A percentile compares a stretch with the other conserved stretches of the same genome.
Evolutionary conservation across 73 alveolate genomes (phyloP).

Genomic region (Tetrahymena thermophila): DNA sequence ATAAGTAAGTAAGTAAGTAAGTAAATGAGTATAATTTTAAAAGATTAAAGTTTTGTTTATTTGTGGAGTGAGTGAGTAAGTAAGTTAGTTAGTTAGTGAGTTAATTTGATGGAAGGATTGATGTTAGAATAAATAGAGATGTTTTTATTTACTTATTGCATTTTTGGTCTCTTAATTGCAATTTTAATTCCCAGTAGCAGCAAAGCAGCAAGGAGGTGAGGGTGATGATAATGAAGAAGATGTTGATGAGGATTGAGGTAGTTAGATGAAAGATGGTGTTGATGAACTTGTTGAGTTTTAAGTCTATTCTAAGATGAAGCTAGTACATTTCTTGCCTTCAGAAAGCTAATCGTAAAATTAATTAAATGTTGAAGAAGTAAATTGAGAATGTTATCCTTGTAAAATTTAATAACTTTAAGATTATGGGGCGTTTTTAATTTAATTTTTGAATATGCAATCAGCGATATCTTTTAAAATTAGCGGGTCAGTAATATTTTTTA

Average conservation of each 20-base stretch:
- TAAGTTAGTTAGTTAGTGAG: background rate
- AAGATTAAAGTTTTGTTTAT: background rate
- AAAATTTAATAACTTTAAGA: background rate
- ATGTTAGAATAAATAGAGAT: background rate
- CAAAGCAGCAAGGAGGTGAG: background rate
- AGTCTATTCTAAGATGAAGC: background rate
- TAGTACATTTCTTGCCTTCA: background rate
- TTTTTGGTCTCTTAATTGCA: background rate
- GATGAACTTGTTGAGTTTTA: background rate
- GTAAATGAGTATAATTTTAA: background rate
- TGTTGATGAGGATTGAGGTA: background rate
- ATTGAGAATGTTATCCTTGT: background rate
- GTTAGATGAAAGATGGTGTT: background rate
- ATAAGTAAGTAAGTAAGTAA: background rate
- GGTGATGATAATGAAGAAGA: background rate
- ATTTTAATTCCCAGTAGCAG: background rate
- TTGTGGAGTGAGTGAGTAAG: background rate
- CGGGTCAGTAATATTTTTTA: background rate
- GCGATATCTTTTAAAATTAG: background rate
- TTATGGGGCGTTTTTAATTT: background rate
- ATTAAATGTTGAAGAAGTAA: background rate
- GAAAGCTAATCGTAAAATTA: background rate
- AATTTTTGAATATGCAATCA: background rate
- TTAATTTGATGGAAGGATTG: background rate
- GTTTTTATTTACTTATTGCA: background rate